Evolutionary conservation across 768 basidiomycete species (phyloP), one percentile per base, ranked within the genome.

Genomic region (Rubroboletus satanas): DNA sequence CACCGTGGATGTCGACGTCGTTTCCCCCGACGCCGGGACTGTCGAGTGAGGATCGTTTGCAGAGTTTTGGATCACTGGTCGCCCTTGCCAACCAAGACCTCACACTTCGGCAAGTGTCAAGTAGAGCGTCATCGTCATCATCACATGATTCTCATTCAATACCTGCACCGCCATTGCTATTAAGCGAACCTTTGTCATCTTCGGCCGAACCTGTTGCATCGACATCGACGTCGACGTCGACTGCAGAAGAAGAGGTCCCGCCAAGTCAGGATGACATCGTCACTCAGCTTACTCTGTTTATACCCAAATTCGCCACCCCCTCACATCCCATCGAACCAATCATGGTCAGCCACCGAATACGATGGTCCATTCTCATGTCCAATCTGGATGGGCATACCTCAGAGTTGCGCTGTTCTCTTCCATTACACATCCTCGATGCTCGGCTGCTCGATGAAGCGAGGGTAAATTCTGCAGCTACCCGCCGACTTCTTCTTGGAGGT

Each of bases 371-470:
- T 57, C 75, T 85, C 49, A 87, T 95, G 65, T 78, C 78, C 58
- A 98, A 98, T 67, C 77, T 79, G 7, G 96, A 98, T 66, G 94
- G 94, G 0, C 96, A 98, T 67, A 87, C 85, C 3, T 95, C 93
- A 9, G 93, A 98, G 70, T 78, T 98, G n/a, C 85, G 94, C 15
- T 98, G 96, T 70, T 93, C 93, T 1, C 78, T 98, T 6, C 96
- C 96, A 0, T 72, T 98, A 33, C 83, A 90, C 65, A 79, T 98
- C 45, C 85, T 98, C 23, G 87, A 94, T 60, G 67, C 80, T 55
- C 76, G 81, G 12, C 74, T 96, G 1, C 76, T 90, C 15, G 78
- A 85, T 14, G 94, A 97, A 67, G 88, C 92, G 1, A 78, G 85
- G 35, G 76, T 79, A 2, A 79, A 84, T 26, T 88, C 92, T 5